These are phyloP conservation scores for Sphaceloma murrayae DNA, from an alignment of 2,329 filamentous ascomycete genomes.

Conservation along the genomic window DNA sequence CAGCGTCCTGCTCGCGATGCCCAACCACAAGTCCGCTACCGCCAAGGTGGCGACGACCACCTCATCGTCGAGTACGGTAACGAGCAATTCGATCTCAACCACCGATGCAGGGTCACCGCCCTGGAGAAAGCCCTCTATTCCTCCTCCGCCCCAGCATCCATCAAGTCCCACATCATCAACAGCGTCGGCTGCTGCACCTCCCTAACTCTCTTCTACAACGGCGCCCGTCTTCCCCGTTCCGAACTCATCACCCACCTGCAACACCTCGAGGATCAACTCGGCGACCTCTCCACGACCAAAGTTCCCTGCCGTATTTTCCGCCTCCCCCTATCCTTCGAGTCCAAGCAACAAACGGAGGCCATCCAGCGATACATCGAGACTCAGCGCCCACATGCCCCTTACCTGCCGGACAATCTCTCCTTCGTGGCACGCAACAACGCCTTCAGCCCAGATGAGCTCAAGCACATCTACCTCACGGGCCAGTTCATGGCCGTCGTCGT, in stretches of 20 bases:
- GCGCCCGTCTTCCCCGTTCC: conserved; percentile 29
- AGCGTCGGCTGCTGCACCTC: conserved; percentile 44
- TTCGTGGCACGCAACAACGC: conserved; percentile 50
- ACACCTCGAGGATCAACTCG: conserved; percentile 33
- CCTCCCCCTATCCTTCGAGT: conserved; percentile 37
- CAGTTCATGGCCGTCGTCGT: conserved; percentile 45
- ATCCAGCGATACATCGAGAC: conserved; percentile 53
- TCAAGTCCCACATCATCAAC: conserved; percentile 38
- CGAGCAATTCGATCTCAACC: conserved; percentile 48
- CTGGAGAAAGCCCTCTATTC: conserved; percentile 41
- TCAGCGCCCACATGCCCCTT: conserved; percentile 51
- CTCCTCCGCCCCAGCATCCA: conserved; percentile 30
- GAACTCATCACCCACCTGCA: conserved; percentile 33
- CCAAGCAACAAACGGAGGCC: conserved; percentile 40
- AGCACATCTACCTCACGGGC: conserved; percentile 43
- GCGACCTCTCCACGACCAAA: conserved; percentile 34
- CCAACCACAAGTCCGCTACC: conserved; percentile 26
- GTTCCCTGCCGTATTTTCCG: conserved; percentile 36
- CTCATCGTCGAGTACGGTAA: conserved; percentile 50
- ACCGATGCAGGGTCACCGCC: conserved; percentile 46
- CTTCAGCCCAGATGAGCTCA: conserved; percentile 40
- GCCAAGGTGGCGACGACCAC: conserved; percentile 40
- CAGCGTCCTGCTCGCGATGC: conserved; percentile 23
- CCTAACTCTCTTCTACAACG: conserved; percentile 36
- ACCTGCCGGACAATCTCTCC: conserved; percentile 52